Conservation (phyloP, 441 rosid genomes). For the Populus hybrid region DNA sequence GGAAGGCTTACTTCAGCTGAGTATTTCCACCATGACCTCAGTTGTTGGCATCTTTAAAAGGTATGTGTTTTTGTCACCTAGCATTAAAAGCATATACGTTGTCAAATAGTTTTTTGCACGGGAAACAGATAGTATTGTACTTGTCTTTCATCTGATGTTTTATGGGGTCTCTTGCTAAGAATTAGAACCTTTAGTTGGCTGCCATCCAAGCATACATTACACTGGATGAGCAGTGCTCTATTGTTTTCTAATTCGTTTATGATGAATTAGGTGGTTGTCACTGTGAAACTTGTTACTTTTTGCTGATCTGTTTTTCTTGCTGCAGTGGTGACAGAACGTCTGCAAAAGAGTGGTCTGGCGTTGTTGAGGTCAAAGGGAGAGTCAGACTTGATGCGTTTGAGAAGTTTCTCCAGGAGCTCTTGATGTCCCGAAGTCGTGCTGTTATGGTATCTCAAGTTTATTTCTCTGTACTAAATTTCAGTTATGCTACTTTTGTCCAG, state of each 20-base stretch:
- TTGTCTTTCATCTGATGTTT: not conserved
- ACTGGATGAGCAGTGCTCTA: not conserved
- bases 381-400: constrained; percentile 91
- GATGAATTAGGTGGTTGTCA: not conserved
- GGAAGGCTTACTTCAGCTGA: constrained; percentile 83
- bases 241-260: not conserved
- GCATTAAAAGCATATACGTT: not conserved
- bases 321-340: constrained; percentile 72
- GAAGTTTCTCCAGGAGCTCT: constrained; percentile 84
- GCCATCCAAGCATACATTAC: not conserved
- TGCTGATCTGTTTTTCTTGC: constrained; percentile 14
- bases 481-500: constrained; percentile 18
- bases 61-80: constrained; percentile 33
- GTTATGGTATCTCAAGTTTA: constrained; percentile 76
- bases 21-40: constrained; percentile 40
- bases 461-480: constrained; percentile 40
- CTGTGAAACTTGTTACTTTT: not conserved
- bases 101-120: not conserved
- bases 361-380: constrained; percentile 80
- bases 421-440: constrained; percentile 82
- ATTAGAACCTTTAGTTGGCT: not conserved
- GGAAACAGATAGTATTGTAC: not conserved
- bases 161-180: not conserved
- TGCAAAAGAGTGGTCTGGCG: constrained; percentile 55
- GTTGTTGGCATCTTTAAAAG: constrained; percentile 68